Percentiles rank a stretch among this genome's conserved stretches.
phyloP scores from a whole-genome alignment of 139 green algal species.

The Pleodorina starrii region DNA sequence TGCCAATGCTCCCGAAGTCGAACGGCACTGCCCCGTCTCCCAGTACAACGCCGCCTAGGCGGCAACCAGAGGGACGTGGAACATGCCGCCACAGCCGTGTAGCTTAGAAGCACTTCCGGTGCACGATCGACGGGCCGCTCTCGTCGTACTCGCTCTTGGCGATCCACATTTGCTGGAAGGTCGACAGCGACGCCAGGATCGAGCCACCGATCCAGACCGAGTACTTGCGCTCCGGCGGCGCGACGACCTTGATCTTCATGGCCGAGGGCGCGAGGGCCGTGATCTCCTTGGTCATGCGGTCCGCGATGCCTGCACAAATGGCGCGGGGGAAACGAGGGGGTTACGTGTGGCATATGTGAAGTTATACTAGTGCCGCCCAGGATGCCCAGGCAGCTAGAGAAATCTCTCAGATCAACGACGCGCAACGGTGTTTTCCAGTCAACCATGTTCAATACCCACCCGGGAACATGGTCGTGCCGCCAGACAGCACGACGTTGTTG shows the following conservation, averaged over 20 bases:
- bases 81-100: background rate
- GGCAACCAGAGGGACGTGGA: background rate
- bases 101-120: slow-evolving; percentile 97
- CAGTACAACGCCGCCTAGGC: too few species aligned
- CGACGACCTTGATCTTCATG: slow-evolving; percentile 98
- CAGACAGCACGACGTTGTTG: slow-evolving; percentile 94
- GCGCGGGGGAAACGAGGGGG: too few species aligned
- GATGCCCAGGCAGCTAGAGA: too few species aligned
- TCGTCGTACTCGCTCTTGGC: slow-evolving; percentile 97
- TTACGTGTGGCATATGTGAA: too few species aligned
- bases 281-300: slow-evolving; percentile 98
- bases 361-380: too few species aligned
- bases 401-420: too few species aligned
- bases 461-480: slow-evolving; percentile 98
- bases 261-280: slow-evolving; percentile 87
- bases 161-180: slow-evolving; percentile 97
- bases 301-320: slow-evolving; percentile 87
- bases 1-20: too few species aligned
- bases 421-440: too few species aligned
- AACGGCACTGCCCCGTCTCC: too few species aligned
- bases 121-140: slow-evolving; percentile 95
- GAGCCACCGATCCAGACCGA: slow-evolving; percentile 98
- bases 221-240: slow-evolving; percentile 94
- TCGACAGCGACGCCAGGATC: slow-evolving; percentile 98
- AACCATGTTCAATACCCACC: too few species aligned